phyloP scores from a whole-genome alignment of 768 basidiomycete species.

The Vararia minispora region DNA sequence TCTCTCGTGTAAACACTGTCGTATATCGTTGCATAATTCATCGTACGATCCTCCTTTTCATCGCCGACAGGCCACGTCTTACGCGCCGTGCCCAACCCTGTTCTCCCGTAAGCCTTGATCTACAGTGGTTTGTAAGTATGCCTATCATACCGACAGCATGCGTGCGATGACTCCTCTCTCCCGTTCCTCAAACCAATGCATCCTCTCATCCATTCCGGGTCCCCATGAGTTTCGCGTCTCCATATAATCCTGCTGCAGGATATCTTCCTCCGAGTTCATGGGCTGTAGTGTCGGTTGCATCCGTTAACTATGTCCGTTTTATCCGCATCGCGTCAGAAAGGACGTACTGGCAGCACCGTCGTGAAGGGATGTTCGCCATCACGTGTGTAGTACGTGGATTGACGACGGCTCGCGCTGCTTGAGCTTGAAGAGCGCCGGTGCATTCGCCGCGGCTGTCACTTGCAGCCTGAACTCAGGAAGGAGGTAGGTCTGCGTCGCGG shows the following conservation, averaged over 20 bases:
- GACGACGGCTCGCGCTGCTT: no score
- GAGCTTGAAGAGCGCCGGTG: slow-evolving; percentile 1
- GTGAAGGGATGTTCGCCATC: slow-evolving; percentile 1
- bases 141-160: neutral
- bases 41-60: no score
- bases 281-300: no score
- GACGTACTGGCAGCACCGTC: slow-evolving; percentile 5
- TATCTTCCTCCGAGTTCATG: slow-evolving; percentile 13
- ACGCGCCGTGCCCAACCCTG: no score
- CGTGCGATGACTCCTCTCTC: slow-evolving; percentile 4
- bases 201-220: neutral
- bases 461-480: neutral
- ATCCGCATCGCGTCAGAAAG: no score
- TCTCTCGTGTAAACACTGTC: no score
- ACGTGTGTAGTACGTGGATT: slow-evolving; percentile 3
- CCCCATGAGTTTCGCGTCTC: slow-evolving; percentile 10
- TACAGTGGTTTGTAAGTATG: no score
- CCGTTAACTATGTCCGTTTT: no score
- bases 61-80: no score
- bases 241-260: slow-evolving; percentile 12
- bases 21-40: no score
- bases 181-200: neutral
- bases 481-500: neutral
- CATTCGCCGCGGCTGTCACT: slow-evolving; percentile 1
- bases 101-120: no score